Conservation (phyloP, 257 asterid species). For the Przewalskia tangutica region DNA sequence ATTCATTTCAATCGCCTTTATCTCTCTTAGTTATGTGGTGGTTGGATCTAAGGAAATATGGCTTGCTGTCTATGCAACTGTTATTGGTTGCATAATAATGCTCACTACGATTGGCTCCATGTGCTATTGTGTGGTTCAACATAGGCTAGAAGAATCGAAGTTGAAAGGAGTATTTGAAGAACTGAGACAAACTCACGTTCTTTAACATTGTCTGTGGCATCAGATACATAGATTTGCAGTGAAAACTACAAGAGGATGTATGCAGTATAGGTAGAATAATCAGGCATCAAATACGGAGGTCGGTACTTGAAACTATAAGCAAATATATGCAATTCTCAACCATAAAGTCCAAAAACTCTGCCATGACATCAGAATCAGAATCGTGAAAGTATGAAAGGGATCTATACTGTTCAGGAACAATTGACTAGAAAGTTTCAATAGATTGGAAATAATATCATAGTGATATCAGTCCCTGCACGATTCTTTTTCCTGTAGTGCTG, state of each 20-base stretch:
- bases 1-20: conserved; percentile 68
- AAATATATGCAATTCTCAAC: neutral
- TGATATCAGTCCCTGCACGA: too few relatives aligned
- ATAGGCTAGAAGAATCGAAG: conserved; percentile 77
- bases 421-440: too few relatives aligned
- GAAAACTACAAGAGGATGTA: conserved; percentile 78
- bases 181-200: conserved; percentile 54
- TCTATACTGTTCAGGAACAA: neutral
- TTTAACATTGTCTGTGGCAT: conserved; percentile 56
- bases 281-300: neutral
- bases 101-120: conserved; percentile 78
- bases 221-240: conserved; percentile 54
- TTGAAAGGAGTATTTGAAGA: conserved; percentile 51
- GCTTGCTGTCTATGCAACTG: conserved; percentile 78
- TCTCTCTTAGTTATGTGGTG: conserved; percentile 73
- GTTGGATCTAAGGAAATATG: conserved; percentile 67
- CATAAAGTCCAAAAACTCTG: neutral
- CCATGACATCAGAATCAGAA: neutral
- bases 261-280: conserved; percentile 39
- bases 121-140: conserved; percentile 76
- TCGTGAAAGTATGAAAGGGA: neutral
- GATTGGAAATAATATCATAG: too few relatives aligned
- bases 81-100: conserved; percentile 75
- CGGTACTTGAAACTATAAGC: neutral
- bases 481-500: too few relatives aligned